Evolutionary conservation across 805 yeast species (phyloP), one percentile per base, ranked within the genome.

Genomic region (Metschnikowia borealis): DNA sequence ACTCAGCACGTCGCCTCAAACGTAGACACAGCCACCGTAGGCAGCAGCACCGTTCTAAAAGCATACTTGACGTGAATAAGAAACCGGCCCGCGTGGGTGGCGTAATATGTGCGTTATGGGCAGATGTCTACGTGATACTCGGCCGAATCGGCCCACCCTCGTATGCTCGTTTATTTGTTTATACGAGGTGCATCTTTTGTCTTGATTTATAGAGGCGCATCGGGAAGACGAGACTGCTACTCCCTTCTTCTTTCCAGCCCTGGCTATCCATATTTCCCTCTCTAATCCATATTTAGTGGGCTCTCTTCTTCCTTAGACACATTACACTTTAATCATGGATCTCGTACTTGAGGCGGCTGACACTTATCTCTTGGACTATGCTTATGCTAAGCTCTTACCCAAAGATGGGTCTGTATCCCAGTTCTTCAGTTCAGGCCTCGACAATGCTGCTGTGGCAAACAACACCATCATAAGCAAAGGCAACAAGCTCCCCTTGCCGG

Each of bases 311-410:
- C 17, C 13, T 14, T 23, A 21, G 31, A 21, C 17, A 38, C 13
- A 7, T 14, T 18, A 38, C 6, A 15, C 17, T 14, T 10, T 20
- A 29, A 29, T 20, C 40, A 92, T 94, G 99, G 99, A 94, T 85
- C 74, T 94, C 62, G 90, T 89, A 21, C 78, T 94, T 47, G 99
- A 94, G 68, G 73, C 82, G 21, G 70, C 75, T 42, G 99, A 94
- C 69, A 76, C 87, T 44, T 87, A 71, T 59, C 61, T 82, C 29
- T 79, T 92, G 46, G 99, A 94, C 71, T 76, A 74, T 64, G 71
- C 81, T 15, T 92, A 90, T 61, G 87, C 97, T 31, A 70, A 70
- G 38, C 54, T 81, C 2, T 71, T 89, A 43, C 96, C 96, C 14
- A 73, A 76, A 7, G 69, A 81, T 8, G 66, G 83, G 40, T 69